Evolutionary conservation across 129 eudicot species (phyloP), one percentile per base, ranked within the genome.

Genomic region (Chrysanthemum makinoi): DNA sequence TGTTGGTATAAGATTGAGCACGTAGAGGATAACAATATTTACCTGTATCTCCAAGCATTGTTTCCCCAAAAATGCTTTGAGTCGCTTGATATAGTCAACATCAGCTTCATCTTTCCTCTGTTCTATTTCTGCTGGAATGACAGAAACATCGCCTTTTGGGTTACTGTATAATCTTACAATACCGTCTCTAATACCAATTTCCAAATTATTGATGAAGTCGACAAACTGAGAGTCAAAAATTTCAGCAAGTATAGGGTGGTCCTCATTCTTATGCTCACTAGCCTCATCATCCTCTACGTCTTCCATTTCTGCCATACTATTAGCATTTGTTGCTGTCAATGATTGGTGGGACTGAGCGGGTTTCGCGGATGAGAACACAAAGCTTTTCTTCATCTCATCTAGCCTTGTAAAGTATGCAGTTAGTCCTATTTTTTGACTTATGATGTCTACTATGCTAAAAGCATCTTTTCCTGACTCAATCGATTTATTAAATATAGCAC

Each of bases 11-110:
- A 56, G 30, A 56, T 18, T 2, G 13, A 56, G 28, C 62, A 56
- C 10, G 9, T 26, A 39, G 26, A 60, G 10, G 13, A 20, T 12
- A 65, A 72, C 66, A 54, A 68, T 51, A 63, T 49, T 15, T 86
- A 92, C 98, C 97, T 86, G 96, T 71, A 88, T 86, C 81, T 92
- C 98, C 22, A 76, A 79, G 85, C 94, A 85, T 62, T 92, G 98
- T 69, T 86, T 85, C 81, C 84, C 88, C 73, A 92, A 82, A 81
- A 92, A 85, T 15, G 76, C 74, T 69, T 85, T 89, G 65, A 92
- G 86, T 78, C 96, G 87, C 54, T 81, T 83, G 76, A 83, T 82
- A 60, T 87, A 92, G 22, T 89, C 91, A 14, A 57, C 77, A 70
- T 92, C 95, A 52, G 75, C 79, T 76, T 92, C 98, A 48, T 85